Percentiles rank a stretch among this genome's conserved stretches.
Evolutionary conservation across 495 filamentous ascomycete species (phyloP).

Genomic region (Penicillium silybi): DNA sequence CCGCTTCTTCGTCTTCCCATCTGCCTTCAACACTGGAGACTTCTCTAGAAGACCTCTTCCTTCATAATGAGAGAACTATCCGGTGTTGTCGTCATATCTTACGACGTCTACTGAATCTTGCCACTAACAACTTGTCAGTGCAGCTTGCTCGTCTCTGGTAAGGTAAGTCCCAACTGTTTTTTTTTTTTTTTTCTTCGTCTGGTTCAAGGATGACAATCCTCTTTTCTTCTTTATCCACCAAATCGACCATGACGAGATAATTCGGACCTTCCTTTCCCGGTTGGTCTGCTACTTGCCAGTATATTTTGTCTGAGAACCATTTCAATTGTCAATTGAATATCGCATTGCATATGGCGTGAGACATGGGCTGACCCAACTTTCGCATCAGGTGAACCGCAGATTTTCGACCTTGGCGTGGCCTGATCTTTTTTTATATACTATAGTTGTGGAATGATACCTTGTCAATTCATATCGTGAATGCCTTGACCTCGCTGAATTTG

Average conservation of each 20-base stretch:
- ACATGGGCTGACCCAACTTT: constrained; percentile 18
- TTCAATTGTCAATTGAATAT: constrained; percentile 4
- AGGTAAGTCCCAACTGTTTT: constrained; percentile 27
- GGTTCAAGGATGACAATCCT: constrained; percentile 75
- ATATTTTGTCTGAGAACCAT: constrained; percentile 78
- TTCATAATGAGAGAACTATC: constrained; percentile 1
- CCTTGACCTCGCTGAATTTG: not conserved
- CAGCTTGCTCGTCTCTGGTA: constrained; percentile 22
- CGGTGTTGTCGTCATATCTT: constrained; percentile 8
- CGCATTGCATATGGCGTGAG: constrained; percentile 1
- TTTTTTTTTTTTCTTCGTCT: constrained; percentile 15
- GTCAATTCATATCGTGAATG: not conserved
- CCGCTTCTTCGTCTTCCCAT: constrained; percentile 12
- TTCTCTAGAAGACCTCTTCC: not conserved
- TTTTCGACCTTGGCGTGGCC: not conserved
- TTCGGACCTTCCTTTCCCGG: constrained; percentile 65
- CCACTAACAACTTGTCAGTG: constrained; percentile 16
- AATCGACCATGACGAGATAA: constrained; percentile 91
- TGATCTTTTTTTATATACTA: not conserved
- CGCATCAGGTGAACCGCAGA: not conserved
- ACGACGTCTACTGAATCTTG: constrained; percentile 7
- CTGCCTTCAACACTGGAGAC: constrained; percentile 5
- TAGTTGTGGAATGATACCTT: not conserved
- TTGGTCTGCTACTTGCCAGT: constrained; percentile 97
- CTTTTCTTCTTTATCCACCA: constrained; percentile 89